phyloP scores from a whole-genome alignment of 306 rosid genomes.

The Senna tora region DNA sequence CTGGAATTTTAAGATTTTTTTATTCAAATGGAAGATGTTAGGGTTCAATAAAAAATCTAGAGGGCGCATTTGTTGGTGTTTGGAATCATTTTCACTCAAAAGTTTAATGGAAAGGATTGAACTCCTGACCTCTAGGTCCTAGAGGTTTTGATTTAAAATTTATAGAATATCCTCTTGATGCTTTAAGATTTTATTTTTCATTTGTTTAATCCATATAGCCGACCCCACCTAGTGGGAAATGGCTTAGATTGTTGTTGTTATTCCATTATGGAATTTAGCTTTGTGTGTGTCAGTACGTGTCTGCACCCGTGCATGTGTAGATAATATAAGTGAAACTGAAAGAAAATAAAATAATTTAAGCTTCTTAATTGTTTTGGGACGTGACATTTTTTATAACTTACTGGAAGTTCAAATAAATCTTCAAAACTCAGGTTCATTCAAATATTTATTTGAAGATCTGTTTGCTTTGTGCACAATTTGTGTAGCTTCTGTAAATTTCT shows the following conservation, averaged over 20 bases:
- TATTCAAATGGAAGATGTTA: not conserved
- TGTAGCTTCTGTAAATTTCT: not conserved
- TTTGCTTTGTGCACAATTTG: not conserved
- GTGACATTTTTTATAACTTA: not conserved
- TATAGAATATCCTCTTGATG: constrained; percentile 2
- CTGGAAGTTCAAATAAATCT: constrained; percentile 4
- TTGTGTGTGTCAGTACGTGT: not conserved
- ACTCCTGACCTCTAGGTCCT: too few relatives aligned
- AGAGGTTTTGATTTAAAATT: not conserved
- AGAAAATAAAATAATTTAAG: constrained; percentile 10
- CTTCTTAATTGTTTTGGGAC: constrained; percentile 10
- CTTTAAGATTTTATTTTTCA: not conserved
- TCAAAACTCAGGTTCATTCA: not conserved
- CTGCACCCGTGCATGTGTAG: not conserved
- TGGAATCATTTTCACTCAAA: too few relatives aligned
- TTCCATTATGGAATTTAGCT: not conserved
- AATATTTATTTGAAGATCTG: not conserved
- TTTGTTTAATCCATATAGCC: not conserved
- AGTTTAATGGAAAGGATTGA: too few relatives aligned
- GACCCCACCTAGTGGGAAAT: too few relatives aligned
- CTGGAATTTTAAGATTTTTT: too few relatives aligned
- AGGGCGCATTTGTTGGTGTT: not conserved
- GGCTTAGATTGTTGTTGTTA: too few relatives aligned
- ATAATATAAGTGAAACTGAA: constrained; percentile 16
- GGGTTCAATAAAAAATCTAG: not conserved